Conservation (phyloP, 2,329 filamentous ascomycete genomes). For the Talaromyces amestolkiae region DNA sequence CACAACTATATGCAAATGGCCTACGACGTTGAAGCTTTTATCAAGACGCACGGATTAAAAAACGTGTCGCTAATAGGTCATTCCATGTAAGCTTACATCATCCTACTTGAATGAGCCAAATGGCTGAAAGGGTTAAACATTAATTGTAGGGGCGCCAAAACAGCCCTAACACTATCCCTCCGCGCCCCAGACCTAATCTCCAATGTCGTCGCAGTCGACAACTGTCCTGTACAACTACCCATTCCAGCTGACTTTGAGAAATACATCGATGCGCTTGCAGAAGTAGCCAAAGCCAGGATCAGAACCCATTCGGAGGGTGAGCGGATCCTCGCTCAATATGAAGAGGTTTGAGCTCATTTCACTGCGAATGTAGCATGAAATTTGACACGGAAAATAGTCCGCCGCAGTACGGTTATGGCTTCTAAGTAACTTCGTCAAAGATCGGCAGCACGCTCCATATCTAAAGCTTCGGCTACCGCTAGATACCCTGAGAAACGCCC, state of each 20-base stretch:
- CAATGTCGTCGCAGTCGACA: not conserved
- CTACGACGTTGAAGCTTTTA: not conserved
- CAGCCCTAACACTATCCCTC: not conserved
- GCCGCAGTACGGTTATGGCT: not conserved
- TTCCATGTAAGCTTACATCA: not conserved
- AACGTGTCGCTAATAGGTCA: constrained; percentile 1
- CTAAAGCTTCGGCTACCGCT: not conserved
- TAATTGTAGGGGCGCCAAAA: not conserved
- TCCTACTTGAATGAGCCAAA: not conserved
- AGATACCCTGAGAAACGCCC: not conserved
- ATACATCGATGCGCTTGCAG: not conserved
- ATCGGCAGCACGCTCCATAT: not conserved
- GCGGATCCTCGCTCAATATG: not conserved
- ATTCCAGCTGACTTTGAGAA: not conserved
- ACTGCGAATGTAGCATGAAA: not conserved
- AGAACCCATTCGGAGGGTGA: not conserved
- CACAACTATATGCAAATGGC: constrained; percentile 3
- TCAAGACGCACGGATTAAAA: not conserved
- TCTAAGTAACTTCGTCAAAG: constrained; percentile 2
- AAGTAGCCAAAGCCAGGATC: not conserved
- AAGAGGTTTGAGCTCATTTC: not conserved
- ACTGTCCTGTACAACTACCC: not conserved
- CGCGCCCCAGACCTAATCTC: not conserved
- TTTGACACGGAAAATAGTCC: not conserved
- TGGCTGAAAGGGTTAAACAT: not conserved